Evolutionary conservation across 345 rosid species (phyloP).

Genomic region (Isatis tinctoria): DNA sequence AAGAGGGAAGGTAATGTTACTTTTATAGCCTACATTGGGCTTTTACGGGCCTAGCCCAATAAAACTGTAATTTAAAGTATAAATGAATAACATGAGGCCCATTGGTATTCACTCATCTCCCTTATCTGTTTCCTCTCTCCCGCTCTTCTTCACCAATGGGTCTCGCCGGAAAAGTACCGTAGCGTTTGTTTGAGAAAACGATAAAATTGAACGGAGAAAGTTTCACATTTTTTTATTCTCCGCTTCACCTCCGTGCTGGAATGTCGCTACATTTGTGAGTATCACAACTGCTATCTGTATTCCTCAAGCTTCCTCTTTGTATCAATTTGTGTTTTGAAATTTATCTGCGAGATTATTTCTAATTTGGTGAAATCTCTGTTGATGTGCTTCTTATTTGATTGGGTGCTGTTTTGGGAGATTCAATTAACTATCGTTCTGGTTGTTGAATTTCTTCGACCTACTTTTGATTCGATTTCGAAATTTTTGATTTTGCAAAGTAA

Average conservation of each 20-base stretch:
- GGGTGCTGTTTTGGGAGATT: not conserved
- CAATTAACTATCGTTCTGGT: not conserved
- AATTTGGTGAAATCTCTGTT: not conserved
- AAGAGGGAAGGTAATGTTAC: not conserved
- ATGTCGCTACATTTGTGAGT: constrained; percentile 29
- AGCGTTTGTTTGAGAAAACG: not conserved
- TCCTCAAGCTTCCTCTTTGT: not conserved
- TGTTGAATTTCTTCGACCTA: not conserved
- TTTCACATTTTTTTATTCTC: too few species aligned
- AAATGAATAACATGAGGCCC: not conserved
- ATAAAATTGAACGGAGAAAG: not conserved
- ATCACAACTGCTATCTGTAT: not conserved
- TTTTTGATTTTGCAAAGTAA: not conserved
- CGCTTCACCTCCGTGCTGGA: not conserved
- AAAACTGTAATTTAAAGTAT: not conserved
- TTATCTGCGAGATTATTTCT: not conserved
- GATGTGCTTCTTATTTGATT: not conserved
- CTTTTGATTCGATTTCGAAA: not conserved
- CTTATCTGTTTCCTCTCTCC: constrained; percentile 17
- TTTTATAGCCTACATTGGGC: not conserved
- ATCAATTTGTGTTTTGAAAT: not conserved
- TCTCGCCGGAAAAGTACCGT: not conserved
- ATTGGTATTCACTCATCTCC: not conserved
- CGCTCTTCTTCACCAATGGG: constrained; percentile 10
- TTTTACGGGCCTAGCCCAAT: not conserved